Conservation (phyloP, 2,329 filamentous ascomycete species). For the Aureobasidium sp. region DNA sequence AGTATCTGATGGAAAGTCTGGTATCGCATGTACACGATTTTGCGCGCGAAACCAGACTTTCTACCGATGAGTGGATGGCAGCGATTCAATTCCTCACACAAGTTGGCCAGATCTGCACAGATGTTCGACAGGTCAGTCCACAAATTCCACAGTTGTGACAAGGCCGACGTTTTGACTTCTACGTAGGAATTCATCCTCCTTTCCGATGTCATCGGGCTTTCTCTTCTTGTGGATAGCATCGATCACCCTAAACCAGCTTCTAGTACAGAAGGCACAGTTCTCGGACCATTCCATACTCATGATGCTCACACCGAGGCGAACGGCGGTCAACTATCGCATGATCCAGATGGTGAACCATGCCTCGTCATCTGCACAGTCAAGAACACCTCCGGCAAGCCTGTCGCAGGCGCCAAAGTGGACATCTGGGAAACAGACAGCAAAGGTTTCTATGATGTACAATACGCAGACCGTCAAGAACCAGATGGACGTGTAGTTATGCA, state of each 20-base stretch:
- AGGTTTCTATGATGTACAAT: conserved; percentile 17
- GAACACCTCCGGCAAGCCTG: neutral
- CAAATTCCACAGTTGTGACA: neutral
- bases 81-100: conserved; percentile 75
- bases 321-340: neutral
- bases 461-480: neutral
- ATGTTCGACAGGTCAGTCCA: conserved; percentile 57
- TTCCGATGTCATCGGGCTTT: conserved; percentile 10
- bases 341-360: neutral
- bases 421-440: conserved; percentile 15
- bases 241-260: conserved; percentile 10
- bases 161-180: neutral
- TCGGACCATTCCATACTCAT: conserved; percentile 17
- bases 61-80: conserved; percentile 81
- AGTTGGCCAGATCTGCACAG: conserved; percentile 77
- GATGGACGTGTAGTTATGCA: conserved; percentile 32
- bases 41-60: conserved; percentile 79
- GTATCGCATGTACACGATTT: conserved; percentile 86
- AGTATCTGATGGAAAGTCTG: conserved; percentile 78
- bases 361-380: conserved; percentile 9
- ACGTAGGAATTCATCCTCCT: neutral
- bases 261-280: conserved; percentile 8
- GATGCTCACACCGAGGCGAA: neutral
- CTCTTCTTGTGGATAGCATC: conserved; percentile 11
- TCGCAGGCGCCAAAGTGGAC: conserved; percentile 5